These are phyloP conservation scores for Geranium brycei DNA, from an alignment of 345 rosid genomes.

Conservation along the genomic window DNA sequence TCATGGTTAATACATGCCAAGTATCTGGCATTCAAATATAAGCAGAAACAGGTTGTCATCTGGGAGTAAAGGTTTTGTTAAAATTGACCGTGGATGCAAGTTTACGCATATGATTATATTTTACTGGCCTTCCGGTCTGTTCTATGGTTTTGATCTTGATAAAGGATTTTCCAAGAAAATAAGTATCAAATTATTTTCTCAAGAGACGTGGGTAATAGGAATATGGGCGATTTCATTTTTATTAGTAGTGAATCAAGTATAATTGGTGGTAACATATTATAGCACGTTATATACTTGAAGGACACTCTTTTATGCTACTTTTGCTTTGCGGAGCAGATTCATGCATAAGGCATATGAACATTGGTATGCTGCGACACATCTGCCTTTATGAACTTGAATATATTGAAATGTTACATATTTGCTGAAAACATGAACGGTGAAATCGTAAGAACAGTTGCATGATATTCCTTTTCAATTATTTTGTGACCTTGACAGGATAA, in stretches of 20 bases:
- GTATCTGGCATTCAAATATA: background rate
- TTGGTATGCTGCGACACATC: background rate
- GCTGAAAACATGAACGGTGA: background rate
- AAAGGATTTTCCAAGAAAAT: too few species aligned
- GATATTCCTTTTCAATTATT: background rate
- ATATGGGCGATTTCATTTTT: background rate
- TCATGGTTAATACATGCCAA: background rate
- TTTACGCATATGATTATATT: too few species aligned
- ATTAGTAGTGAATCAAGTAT: too few species aligned
- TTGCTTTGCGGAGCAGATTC: background rate
- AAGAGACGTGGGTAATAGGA: background rate
- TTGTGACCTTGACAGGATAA: conserved; percentile 44
- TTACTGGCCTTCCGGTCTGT: too few species aligned
- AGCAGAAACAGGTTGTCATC: background rate
- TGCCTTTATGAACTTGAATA: background rate
- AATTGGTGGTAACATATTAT: background rate
- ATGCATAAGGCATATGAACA: background rate
- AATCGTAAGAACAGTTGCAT: background rate
- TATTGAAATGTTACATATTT: background rate
- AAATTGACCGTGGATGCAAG: background rate
- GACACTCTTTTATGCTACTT: background rate
- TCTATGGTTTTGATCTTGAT: too few species aligned
- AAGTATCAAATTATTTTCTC: too few species aligned
- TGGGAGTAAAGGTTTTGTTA: background rate
- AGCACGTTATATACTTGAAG: background rate